phyloP scores from a whole-genome alignment of 2,329 filamentous ascomycete species.

The Colletotrichum godetiae region DNA sequence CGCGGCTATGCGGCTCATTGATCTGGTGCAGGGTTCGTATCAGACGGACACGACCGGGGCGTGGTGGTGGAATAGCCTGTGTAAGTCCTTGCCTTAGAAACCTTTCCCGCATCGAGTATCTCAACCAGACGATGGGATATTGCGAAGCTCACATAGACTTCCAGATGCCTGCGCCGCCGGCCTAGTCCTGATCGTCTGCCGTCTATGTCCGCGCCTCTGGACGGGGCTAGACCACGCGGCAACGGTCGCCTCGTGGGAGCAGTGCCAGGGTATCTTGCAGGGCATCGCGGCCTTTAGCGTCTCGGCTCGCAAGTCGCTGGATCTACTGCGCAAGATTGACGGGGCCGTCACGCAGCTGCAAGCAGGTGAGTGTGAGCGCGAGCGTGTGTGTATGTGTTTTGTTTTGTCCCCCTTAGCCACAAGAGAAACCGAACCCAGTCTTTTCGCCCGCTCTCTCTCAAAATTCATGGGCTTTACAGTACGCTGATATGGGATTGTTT shows the following conservation, averaged over 20 bases:
- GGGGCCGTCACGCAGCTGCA: neutral
- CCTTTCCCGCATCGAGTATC: neutral
- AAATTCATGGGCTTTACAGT: too few species aligned
- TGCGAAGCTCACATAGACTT: neutral
- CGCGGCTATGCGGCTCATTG: conserved; percentile 45
- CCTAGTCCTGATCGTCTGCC: conserved; percentile 1
- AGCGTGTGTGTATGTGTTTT: too few species aligned
- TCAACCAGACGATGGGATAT: neutral
- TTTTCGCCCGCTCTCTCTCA: too few species aligned
- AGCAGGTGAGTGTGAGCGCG: neutral
- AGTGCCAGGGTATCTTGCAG: neutral
- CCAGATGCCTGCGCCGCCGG: conserved; percentile 3
- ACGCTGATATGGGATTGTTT: neutral
- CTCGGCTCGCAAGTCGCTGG: conserved; percentile 6
- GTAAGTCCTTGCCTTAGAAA: conserved; percentile 37
- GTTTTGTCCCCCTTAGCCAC: too few species aligned
- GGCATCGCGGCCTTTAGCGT: neutral
- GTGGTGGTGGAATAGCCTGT: conserved; percentile 54
- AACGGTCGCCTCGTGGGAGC: neutral
- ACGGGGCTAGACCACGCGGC: neutral
- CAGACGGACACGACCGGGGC: conserved; percentile 41
- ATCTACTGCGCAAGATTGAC: conserved; percentile 7
- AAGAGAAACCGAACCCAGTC: too few species aligned
- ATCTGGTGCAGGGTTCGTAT: conserved; percentile 44
- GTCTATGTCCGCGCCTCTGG: neutral